phyloP scores from a whole-genome alignment of 768 basidiomycete species.

The Lactarius tabidus region DNA sequence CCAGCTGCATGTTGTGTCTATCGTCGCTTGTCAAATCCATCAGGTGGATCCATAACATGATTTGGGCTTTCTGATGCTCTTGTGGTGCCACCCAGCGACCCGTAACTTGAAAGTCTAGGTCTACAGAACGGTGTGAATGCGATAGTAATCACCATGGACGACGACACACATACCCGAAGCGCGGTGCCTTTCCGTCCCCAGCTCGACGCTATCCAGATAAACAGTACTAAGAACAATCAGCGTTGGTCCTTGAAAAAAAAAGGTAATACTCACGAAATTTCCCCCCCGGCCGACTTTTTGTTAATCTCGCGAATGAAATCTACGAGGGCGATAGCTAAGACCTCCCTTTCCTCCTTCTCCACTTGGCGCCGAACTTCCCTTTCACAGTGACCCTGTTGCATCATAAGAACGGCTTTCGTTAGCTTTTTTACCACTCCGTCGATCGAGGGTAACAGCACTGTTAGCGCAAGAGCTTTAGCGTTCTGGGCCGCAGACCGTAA shows the following conservation, averaged over 20 bases:
- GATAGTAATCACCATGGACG: too few species aligned
- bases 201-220: neutral
- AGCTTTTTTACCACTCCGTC: neutral
- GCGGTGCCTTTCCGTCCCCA: neutral
- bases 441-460: constrained; percentile 4
- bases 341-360: neutral
- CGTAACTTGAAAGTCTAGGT: neutral
- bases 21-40: constrained; percentile 13
- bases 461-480: neutral
- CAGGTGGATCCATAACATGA: neutral
- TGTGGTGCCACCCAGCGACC: neutral
- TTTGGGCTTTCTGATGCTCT: neutral
- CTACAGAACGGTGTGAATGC: neutral
- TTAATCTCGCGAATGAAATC: constrained; percentile 14
- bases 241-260: neutral
- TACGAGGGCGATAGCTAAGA: neutral
- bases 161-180: neutral
- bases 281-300: neutral
- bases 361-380: neutral
- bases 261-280: neutral
- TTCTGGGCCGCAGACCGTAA: neutral
- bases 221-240: neutral
- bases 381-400: constrained; percentile 11
- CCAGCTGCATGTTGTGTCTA: constrained; percentile 3
- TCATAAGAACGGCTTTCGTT: neutral